Percentiles rank a stretch among this genome's conserved stretches.
These are phyloP conservation scores for Puccinellia tenuiflora DNA, from an alignment of 176 grass and related monocot species.

Conservation along the genomic window DNA sequence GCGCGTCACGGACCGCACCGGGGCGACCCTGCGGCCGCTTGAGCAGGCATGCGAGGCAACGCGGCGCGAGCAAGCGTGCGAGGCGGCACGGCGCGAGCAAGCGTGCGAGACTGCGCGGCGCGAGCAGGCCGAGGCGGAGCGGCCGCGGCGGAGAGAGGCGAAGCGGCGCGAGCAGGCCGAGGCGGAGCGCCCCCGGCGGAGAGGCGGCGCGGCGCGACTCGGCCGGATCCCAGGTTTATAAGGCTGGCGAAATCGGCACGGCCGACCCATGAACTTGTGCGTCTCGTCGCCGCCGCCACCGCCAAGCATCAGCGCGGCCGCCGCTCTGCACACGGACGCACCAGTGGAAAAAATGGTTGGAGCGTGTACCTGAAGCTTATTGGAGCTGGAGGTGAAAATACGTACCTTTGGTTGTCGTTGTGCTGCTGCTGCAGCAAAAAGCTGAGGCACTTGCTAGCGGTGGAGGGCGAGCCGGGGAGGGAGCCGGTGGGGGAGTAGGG, in stretches of 20 bases:
- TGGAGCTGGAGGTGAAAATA: neutral
- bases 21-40: too few species aligned
- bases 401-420: conserved; percentile 60
- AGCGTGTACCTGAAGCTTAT: conserved; percentile 29
- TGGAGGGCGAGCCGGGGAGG: conserved; percentile 30
- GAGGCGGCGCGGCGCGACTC: too few species aligned
- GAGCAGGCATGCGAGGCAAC: too few species aligned
- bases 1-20: too few species aligned
- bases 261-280: conserved; percentile 74
- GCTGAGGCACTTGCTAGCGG: conserved; percentile 44
- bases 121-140: too few species aligned
- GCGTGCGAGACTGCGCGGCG: too few species aligned
- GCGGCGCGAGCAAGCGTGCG: too few species aligned
- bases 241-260: conserved; percentile 54
- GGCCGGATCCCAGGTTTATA: neutral
- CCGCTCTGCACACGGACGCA: conserved; percentile 37
- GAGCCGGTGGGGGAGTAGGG: conserved; percentile 39
- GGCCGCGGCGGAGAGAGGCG: too few species aligned
- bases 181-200: too few species aligned
- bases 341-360: neutral
- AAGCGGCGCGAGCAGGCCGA: too few species aligned
- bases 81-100: too few species aligned
- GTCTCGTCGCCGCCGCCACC: conserved; percentile 57
- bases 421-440: conserved; percentile 53
- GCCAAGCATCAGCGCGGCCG: conserved; percentile 72